Conservation (phyloP, 2,329 filamentous ascomycete genomes). For the Colletotrichum noveboracense region DNA sequence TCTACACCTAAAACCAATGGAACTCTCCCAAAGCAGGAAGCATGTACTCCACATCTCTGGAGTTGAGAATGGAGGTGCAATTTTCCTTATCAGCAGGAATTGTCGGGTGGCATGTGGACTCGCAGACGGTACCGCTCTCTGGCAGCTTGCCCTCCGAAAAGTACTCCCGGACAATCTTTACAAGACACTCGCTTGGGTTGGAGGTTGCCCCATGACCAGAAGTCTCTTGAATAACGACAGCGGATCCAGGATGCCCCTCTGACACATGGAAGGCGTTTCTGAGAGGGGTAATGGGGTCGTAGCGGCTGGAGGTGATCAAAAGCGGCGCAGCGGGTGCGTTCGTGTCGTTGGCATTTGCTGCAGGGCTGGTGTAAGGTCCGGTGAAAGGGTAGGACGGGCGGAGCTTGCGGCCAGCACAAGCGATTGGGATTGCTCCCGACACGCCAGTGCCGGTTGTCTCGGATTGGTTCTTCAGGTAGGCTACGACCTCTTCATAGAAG, state of each 20-base stretch:
- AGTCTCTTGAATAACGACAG: neutral
- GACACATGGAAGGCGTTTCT: conserved; percentile 29
- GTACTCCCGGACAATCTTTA: neutral
- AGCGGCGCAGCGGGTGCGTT: conserved; percentile 37
- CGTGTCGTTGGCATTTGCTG: neutral
- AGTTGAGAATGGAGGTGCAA: neutral
- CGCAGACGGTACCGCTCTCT: neutral
- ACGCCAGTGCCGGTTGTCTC: conserved; percentile 24
- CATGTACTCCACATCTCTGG: neutral
- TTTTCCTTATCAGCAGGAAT: neutral
- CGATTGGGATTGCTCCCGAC: conserved; percentile 31
- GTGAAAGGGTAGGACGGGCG: conserved; percentile 35
- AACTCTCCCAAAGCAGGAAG: neutral
- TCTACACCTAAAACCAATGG: neutral
- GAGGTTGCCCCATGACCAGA: conserved; percentile 21
- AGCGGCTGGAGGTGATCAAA: conserved; percentile 38
- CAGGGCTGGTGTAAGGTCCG: conserved; percentile 20
- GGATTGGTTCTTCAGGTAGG: conserved; percentile 17
- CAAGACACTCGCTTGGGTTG: conserved; percentile 27
- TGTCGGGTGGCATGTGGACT: neutral
- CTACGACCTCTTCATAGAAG: conserved; percentile 19
- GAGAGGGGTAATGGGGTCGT: conserved; percentile 45
- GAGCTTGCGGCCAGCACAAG: conserved; percentile 35
- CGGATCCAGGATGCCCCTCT: conserved; percentile 15
- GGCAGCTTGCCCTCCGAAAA: neutral